Base-by-base conservation (phyloP, 192 early-diverging fungal genomes). In the Chytriomyces confervae region DNA sequence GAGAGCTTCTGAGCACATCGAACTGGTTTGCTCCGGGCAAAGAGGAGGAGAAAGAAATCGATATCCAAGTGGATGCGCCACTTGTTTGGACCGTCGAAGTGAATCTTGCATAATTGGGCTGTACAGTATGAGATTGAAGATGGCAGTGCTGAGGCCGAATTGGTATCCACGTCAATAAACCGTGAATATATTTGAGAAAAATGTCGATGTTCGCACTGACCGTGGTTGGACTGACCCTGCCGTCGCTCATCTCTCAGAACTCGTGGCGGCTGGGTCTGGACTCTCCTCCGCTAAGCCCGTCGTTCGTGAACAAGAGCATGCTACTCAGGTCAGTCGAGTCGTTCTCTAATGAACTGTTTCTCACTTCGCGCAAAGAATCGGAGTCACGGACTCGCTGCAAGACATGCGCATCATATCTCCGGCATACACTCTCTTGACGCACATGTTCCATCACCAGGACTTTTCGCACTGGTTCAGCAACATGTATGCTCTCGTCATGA, bases 71-170 rank as follows among this genome's bases (percentile, higher is more conserved):
- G 7, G 85, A 92, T 49, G 67, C 80, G 3, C 90, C 93, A 4
- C 84, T 97, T 6, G 87, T 94, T 5, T 97, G 94, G 94, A 96
- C 94, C 0, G 87, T 89, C 18, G 93, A 95, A 77, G 69, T 95
- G 49, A 46, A 79, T 62, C 61, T 84, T 11, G 20, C 69, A 45
- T 6, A 69, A 50, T 6, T 24, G 63, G 36, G 24, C 0, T 11
- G 24, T 4, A 65, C 24, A 65, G 36, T 36, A 13, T n/a, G 64
- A 65, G 63, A 65, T 29, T 29, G 18, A 69, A 69, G 47, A 69
- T 50, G 27, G 67, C 47, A 18, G 67, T 46, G 16, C 43, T 69
- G 63, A 43, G 24, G 63, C 2, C 18, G 27, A 50, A n/a, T 50
- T 69, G 18, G 13, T 50, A 3, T 18, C 64, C 16, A 27, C 48